Conservation (phyloP, 108 stramenopile genomes). For the Chaetoceros tenuissimus region DNA sequence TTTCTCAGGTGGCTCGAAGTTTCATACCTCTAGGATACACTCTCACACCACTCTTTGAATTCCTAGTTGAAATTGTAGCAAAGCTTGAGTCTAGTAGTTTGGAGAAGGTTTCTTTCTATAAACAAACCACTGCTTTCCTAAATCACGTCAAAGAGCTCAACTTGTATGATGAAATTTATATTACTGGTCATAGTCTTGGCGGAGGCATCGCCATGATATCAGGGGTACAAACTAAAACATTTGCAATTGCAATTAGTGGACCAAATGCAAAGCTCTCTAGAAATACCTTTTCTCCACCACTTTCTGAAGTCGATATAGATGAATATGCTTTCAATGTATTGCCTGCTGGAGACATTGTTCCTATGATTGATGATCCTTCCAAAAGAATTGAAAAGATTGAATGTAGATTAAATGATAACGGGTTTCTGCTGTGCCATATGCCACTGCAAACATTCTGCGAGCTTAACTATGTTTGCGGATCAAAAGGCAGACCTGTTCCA, state of each 20-base stretch:
- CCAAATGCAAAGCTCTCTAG: constrained; percentile 35
- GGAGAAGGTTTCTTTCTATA: constrained; percentile 16
- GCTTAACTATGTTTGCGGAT: constrained; percentile 53
- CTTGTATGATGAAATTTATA: not conserved
- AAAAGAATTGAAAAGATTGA: no score
- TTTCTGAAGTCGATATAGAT: constrained; percentile 18
- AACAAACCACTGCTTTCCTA: constrained; percentile 21
- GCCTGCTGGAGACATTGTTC: constrained; percentile 23
- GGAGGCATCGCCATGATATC: constrained; percentile 36
- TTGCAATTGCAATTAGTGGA: constrained; percentile 25
- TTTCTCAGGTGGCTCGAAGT: constrained; percentile 50
- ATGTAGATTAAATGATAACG: no score
- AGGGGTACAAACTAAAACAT: constrained; percentile 22
- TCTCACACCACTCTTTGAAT: constrained; percentile 50
- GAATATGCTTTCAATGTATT: constrained; percentile 33
- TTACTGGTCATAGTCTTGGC: constrained; percentile 21
- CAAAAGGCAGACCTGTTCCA: constrained; percentile 30
- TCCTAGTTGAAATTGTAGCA: constrained; percentile 28
- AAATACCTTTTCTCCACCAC: constrained; percentile 19
- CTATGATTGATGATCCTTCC: constrained; percentile 38
- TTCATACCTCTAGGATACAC: constrained; percentile 50
- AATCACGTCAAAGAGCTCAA: no score
- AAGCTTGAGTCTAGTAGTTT: no score
- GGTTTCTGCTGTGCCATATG: no score
- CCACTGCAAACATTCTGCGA: constrained; percentile 47